These are phyloP conservation scores for Sparassis latifolia DNA, from an alignment of 1,284 basidiomycete genomes.

Conservation along the genomic window DNA sequence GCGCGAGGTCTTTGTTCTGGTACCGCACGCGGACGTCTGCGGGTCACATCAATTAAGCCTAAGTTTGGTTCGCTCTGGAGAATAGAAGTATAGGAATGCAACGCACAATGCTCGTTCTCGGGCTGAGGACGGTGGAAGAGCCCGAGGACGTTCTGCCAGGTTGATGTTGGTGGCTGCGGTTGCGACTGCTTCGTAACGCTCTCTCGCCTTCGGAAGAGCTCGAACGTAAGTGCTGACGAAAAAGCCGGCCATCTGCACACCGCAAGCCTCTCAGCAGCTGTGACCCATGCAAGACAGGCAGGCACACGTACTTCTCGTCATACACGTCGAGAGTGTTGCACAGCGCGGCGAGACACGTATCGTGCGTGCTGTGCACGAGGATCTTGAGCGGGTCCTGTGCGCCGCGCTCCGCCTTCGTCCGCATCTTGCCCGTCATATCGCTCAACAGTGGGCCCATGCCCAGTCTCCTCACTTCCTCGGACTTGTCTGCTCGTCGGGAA, in stretches of 20 bases:
- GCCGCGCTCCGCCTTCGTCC: slow-evolving; percentile 40
- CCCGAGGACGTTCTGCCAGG: slow-evolving; percentile 22
- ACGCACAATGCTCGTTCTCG: slow-evolving; percentile 38
- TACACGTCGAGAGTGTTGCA: slow-evolving; percentile 69
- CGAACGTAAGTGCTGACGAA: slow-evolving; percentile 66
- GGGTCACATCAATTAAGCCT: neutral
- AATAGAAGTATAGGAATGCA: neutral
- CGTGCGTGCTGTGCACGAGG: slow-evolving; percentile 69
- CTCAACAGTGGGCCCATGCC: slow-evolving; percentile 72
- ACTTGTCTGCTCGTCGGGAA: slow-evolving; percentile 44
- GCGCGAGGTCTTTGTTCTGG: slow-evolving; percentile 58
- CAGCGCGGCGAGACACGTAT: slow-evolving; percentile 68
- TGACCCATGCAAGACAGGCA: neutral
- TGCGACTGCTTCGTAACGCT: neutral
- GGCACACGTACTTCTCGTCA: slow-evolving; percentile 52
- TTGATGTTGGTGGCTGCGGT: slow-evolving; percentile 18
- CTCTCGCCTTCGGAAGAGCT: slow-evolving; percentile 48
- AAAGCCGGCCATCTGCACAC: slow-evolving; percentile 66
- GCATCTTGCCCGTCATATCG: slow-evolving; percentile 59
- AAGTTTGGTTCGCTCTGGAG: neutral
- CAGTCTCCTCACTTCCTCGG: slow-evolving; percentile 67
- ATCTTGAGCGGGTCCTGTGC: slow-evolving; percentile 48
- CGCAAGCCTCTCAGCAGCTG: neutral
- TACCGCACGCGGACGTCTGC: slow-evolving; percentile 73
- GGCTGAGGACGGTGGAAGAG: slow-evolving; percentile 14